Base-by-base conservation (phyloP, 2,329 filamentous ascomycete genomes). In the Sclerotinia nivalis region DNA sequence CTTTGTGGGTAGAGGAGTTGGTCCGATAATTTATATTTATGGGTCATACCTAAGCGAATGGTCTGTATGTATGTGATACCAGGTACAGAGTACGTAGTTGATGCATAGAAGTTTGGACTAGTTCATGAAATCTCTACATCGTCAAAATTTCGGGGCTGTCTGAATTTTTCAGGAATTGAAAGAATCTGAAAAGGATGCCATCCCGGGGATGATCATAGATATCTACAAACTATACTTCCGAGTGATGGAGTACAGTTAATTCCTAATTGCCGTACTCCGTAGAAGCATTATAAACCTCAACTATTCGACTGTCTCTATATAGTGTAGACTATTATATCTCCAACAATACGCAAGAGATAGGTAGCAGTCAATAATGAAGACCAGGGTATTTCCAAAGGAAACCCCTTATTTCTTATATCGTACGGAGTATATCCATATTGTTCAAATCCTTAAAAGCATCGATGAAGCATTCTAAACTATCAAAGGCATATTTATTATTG, bases 171-270 rank as follows among this genome's bases (percentile, higher is more conserved):
- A 15, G n/a, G 0, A 58, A 7, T 37, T 15, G 2, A 58, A 22
- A 22, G 40, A 56, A 22, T 56, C 37, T 2, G 8, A 22, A 56
- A 37, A 22, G 15, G 34, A 40, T 22, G 13, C 31, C 37, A n/a
- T 58, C 34, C 20, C 37, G 55, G 22, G 18, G 22, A 56, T 40
- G 45, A 52, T 50, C 60, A 34, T 62, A n/a, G n/a, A 31, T 40
- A 64, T 64, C 60, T 45, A 50, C 45, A 64, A 15, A 50, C 5
- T 7, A 64, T 50, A 12, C 60, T 55, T 58, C 50, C 37, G 47
- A 18, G 31, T 59, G 37, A 18, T 34, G 50, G n/a, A 34, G 54
- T 31, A 45, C 25, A 15, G 5, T 34, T 45, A 31, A 15, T 8
- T 25, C 18, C 31, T 25, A n/a, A 13, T 59, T 40, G 8, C 28